These are phyloP conservation scores for Lachnellula hyalina DNA, from an alignment of 2,329 filamentous ascomycete genomes.

Conservation along the genomic window DNA sequence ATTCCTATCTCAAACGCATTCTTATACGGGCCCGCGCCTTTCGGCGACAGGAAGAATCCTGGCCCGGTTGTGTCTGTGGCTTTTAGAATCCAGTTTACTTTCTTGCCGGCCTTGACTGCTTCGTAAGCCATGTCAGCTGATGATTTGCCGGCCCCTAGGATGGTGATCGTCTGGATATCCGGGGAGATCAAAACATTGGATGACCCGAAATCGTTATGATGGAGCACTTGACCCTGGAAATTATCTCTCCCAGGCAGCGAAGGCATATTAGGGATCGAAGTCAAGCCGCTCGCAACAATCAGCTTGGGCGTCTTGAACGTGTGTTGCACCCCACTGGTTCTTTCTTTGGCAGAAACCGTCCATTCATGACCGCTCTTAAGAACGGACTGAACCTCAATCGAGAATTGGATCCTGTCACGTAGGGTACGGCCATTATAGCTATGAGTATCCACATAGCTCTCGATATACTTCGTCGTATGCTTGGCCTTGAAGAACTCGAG, in stretches of 20 bases:
- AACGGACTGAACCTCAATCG: neutral
- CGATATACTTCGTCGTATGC: neutral
- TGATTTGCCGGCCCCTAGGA: constrained; percentile 35
- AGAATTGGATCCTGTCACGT: neutral
- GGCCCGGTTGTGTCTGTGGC: constrained; percentile 29
- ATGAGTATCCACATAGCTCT: neutral
- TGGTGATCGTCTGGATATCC: constrained; percentile 24
- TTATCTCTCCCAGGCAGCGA: constrained; percentile 24
- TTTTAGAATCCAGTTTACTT: constrained; percentile 33
- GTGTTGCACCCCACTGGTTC: too few species aligned
- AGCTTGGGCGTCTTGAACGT: constrained; percentile 1
- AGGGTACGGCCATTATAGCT: neutral
- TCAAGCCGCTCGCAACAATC: constrained; percentile 13
- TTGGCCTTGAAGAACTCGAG: constrained; percentile 18
- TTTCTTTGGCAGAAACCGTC: neutral
- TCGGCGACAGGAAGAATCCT: constrained; percentile 26
- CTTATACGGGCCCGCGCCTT: constrained; percentile 25
- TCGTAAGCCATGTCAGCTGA: constrained; percentile 36
- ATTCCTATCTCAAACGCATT: constrained; percentile 23
- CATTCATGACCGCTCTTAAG: neutral
- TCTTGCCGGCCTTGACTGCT: constrained; percentile 30
- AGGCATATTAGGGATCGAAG: constrained; percentile 27
- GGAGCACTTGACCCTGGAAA: constrained; percentile 30
- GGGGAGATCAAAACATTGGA: constrained; percentile 22
- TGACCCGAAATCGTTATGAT: constrained; percentile 32